phyloP scores from a whole-genome alignment of 176 grass and related monocot species.

The Aegilops sharonensis region DNA sequence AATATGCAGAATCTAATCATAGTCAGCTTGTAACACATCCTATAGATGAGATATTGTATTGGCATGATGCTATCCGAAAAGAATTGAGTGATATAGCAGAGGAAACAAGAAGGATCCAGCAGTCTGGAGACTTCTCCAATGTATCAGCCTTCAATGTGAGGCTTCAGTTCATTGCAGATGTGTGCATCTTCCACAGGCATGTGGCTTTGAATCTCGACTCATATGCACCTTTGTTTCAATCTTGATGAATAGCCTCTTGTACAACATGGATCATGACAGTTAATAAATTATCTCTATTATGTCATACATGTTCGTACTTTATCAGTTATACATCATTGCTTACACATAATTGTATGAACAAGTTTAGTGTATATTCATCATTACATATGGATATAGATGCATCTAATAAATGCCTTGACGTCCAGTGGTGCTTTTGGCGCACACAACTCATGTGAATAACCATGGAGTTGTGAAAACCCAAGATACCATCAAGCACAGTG shows the following conservation, averaged over 20 bases:
- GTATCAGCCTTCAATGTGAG: constrained; percentile 59
- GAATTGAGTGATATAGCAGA: constrained; percentile 72
- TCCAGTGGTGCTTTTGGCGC: not conserved
- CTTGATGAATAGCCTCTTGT: not conserved
- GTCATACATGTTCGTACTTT: not conserved
- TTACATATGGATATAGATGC: not conserved
- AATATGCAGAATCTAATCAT: constrained; percentile 39
- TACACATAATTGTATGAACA: not conserved
- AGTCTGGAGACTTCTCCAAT: constrained; percentile 65
- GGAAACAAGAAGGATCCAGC: constrained; percentile 61
- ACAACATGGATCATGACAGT: not conserved
- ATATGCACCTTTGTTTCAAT: constrained; percentile 19
- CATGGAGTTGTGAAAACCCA: not conserved
- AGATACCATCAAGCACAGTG: not conserved
- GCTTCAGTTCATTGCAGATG: constrained; percentile 80
- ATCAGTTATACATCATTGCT: not conserved
- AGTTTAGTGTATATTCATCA: not conserved
- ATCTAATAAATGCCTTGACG: not conserved
- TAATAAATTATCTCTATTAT: not conserved
- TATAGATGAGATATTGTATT: constrained; percentile 92
- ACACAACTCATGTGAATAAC: not conserved
- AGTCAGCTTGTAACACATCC: constrained; percentile 45
- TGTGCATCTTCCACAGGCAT: constrained; percentile 93
- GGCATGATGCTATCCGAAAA: constrained; percentile 77
- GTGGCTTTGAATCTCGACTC: constrained; percentile 18